Evolutionary conservation across 2,329 filamentous ascomycete species (phyloP).

Genomic region (Exophiala lecanii-corni): DNA sequence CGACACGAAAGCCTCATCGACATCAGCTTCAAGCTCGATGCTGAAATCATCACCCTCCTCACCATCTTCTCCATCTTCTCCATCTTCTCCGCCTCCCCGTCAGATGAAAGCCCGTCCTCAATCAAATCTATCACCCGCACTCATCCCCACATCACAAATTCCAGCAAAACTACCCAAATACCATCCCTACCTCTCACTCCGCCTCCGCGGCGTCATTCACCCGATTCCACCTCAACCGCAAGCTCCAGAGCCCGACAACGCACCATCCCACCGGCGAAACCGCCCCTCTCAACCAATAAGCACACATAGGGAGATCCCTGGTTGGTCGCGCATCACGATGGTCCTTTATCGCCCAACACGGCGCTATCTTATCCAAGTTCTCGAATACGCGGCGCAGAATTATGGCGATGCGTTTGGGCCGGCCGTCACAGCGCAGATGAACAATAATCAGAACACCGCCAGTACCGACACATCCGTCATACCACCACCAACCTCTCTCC

Average conservation of each 20-base stretch:
- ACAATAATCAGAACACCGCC: conserved; percentile 1
- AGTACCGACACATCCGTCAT: background rate
- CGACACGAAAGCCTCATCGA: background rate
- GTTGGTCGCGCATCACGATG: conserved; percentile 38
- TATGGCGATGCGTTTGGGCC: conserved; percentile 18
- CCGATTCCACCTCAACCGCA: conserved; percentile 22
- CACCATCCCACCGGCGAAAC: background rate
- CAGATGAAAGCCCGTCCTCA: no score
- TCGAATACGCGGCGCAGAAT: conserved; percentile 22
- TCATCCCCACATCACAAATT: conserved; percentile 2
- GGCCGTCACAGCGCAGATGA: conserved; percentile 12
- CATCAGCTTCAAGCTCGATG: background rate
- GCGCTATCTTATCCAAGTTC: conserved; percentile 20
- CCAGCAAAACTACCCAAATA: conserved; percentile 18
- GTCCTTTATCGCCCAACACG: conserved; percentile 30
- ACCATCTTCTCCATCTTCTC: background rate
- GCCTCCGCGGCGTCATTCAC: conserved; percentile 36
- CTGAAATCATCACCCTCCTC: background rate
- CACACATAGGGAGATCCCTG: conserved; percentile 24
- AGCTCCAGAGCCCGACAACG: background rate
- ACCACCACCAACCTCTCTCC: background rate
- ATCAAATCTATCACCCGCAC: no score
- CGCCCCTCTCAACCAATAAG: background rate
- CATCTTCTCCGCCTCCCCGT: no score
- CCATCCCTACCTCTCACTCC: conserved; percentile 23